phyloP scores from a whole-genome alignment of 2,329 filamentous ascomycete genomes.

The Fusarium hostae region DNA sequence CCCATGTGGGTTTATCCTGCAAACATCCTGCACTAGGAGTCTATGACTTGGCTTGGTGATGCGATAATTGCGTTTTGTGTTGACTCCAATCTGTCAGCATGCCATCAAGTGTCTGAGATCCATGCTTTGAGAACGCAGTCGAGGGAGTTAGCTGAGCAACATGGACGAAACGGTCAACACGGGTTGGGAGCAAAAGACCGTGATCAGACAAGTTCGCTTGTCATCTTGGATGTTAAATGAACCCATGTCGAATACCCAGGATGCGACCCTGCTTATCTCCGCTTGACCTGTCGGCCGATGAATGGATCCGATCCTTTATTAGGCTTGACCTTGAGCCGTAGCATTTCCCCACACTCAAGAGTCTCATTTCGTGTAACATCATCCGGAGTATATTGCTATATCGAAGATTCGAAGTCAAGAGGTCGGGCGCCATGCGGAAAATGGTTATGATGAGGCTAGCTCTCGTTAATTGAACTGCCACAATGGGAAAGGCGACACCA shows the following conservation, averaged over 20 bases:
- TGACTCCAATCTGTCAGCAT: background rate
- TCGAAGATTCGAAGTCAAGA: slow-evolving; percentile 13
- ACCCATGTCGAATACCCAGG: slow-evolving; percentile 22
- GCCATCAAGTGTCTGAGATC: background rate
- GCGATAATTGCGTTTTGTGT: background rate
- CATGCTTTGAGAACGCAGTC: background rate
- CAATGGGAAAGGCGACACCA: slow-evolving; percentile 3
- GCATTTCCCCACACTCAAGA: slow-evolving; percentile 28
- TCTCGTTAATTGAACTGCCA: background rate
- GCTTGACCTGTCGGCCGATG: slow-evolving; percentile 20
- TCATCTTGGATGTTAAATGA: background rate
- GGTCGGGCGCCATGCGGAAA: slow-evolving; percentile 9
- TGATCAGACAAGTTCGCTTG: slow-evolving; percentile 13
- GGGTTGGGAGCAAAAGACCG: slow-evolving; percentile 1
- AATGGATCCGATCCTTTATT: slow-evolving; percentile 1
- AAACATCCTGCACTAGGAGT: slow-evolving; percentile 1
- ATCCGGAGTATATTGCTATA: slow-evolving; percentile 15
- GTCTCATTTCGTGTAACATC: slow-evolving; percentile 35
- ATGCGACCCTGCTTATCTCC: slow-evolving; percentile 6
- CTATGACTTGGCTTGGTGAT: slow-evolving; percentile 1
- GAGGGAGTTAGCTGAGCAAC: background rate
- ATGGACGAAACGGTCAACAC: background rate
- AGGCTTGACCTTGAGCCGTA: slow-evolving; percentile 14
- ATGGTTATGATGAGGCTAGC: background rate
- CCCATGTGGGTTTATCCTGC: background rate